A percentile compares a stretch with the other conserved stretches of the same genome.
phyloP scores from a whole-genome alignment of 441 rosid species.

The Hura crepitans region DNA sequence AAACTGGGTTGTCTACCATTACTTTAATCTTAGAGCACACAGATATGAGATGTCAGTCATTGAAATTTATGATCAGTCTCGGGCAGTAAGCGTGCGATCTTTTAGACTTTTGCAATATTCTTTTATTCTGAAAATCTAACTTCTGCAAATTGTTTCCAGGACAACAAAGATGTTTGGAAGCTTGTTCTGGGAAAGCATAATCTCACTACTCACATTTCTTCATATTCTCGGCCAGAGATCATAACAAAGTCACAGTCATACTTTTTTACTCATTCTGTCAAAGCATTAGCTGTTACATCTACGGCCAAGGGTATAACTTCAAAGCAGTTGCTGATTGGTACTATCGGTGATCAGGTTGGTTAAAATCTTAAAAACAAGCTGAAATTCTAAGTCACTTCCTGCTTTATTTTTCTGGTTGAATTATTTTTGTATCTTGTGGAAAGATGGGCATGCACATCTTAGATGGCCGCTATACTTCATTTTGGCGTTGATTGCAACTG shows the following conservation, averaged over 20 bases:
- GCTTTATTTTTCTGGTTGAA: slow-evolving; percentile 4
- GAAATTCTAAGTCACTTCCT: not conserved
- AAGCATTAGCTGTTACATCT: slow-evolving; percentile 80
- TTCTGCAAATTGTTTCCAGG: slow-evolving; percentile 46
- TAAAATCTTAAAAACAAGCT: slow-evolving; percentile 11
- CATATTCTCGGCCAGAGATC: slow-evolving; percentile 83
- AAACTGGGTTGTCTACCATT: slow-evolving; percentile 98
- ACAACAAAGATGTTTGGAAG: slow-evolving; percentile 92
- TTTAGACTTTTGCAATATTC: slow-evolving; percentile 8
- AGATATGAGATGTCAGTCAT: slow-evolving; percentile 93
- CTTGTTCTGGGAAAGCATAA: slow-evolving; percentile 94
- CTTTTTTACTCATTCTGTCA: slow-evolving; percentile 83
- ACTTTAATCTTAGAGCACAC: slow-evolving; percentile 95
- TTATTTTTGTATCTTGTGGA: slow-evolving; percentile 3
- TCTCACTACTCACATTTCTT: slow-evolving; percentile 76
- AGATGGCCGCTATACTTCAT: not conserved
- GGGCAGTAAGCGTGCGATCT: slow-evolving; percentile 73
- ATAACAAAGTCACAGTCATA: slow-evolving; percentile 87
- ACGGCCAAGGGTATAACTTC: slow-evolving; percentile 98
- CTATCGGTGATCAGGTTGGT: slow-evolving; percentile 82
- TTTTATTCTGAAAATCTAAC: slow-evolving; percentile 14
- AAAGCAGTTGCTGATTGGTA: slow-evolving; percentile 97
- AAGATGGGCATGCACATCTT: slow-evolving; percentile 6
- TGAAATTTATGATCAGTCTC: slow-evolving; percentile 94
- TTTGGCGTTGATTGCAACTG: slow-evolving; percentile 14